A percentile compares a stretch with the other conserved stretches of the same genome.
These are phyloP conservation scores for Solanum verrucosum DNA, from an alignment of 257 asterid species.

Conservation along the genomic window DNA sequence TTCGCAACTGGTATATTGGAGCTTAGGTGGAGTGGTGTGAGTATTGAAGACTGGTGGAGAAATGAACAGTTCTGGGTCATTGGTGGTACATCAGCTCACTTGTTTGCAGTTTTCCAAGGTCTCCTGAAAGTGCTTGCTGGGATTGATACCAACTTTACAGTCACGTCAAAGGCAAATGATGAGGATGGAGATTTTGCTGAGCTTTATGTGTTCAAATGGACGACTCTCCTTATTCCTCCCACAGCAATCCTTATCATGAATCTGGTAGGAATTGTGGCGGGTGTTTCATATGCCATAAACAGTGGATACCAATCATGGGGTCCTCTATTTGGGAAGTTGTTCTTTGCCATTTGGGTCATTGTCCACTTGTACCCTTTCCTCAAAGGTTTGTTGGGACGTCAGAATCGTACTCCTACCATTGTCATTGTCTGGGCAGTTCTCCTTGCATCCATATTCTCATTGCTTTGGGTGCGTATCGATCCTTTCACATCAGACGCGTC, in stretches of 20 bases:
- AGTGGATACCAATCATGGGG: constrained; percentile 96
- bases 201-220: constrained; percentile 86
- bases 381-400: constrained; percentile 74
- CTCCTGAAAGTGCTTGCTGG: constrained; percentile 84
- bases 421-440: constrained; percentile 93
- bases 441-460: constrained; percentile 84
- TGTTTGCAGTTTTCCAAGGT: constrained; percentile 93
- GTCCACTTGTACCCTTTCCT: constrained; percentile 90
- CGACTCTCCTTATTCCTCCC: constrained; percentile 81
- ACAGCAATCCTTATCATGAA: constrained; percentile 72
- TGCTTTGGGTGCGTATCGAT: constrained; percentile 87
- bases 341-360: constrained; percentile 84
- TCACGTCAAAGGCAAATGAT: constrained; percentile 74
- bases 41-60: constrained; percentile 92
- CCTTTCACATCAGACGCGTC: constrained; percentile 58
- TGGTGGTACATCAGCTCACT: constrained; percentile 94
- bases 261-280: constrained; percentile 83
- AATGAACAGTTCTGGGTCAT: constrained; percentile 97
- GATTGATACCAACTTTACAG: constrained; percentile 81
- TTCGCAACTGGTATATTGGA: constrained; percentile 75
- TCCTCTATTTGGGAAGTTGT: constrained; percentile 64
- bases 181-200: constrained; percentile 76
- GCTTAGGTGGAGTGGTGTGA: constrained; percentile 86
- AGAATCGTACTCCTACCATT: constrained; percentile 89
- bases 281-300: constrained; percentile 78